Evolutionary conservation across 2,329 filamentous ascomycete species (phyloP), one percentile per base, ranked within the genome.

Genomic region (Pseudocercospora fijiensis): DNA sequence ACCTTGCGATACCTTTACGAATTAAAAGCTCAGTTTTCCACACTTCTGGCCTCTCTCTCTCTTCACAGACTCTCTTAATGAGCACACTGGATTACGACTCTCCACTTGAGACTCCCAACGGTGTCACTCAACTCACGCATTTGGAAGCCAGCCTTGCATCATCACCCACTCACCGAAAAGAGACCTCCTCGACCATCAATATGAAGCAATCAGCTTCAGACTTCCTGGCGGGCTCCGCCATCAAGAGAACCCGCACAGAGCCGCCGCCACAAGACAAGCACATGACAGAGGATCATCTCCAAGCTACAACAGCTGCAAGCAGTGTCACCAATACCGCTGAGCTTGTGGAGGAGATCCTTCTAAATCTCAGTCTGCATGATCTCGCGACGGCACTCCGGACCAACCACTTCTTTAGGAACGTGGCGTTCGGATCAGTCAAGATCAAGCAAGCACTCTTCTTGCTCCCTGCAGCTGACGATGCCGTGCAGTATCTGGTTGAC

Each of bases 361-460:
- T 26, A 2, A 16, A 28, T 8, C 49, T 53, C 6, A 11, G 11
- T n/a, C 24, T 28, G 13, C 20, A 30, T 6, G 49, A 53, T 28
- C 22, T 53, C 3, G 4, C 24, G 1, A 13, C 2, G 11, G 7
- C 26, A 18, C 3, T 53, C 0, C 49, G 26, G 2, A 26, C 49
- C 4, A 53, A 53, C 16, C 22, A 1, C 49, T 53, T 53, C 49
- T 53, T 53, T 13, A 5, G 49, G 10, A 53, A 53, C 24, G 49
- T 53, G 8, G 49, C 4, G 1, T 27, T n/a, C 11, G 20, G 22
- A n/a, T 53, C 49, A 8, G 10, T 13, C 6, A 26, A 53, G 16
- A 26, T 53, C 24, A 26, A 53, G 49, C 49, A 53, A 28, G 4
- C 49, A 26, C 13, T 24, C 8, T 30, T 53, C 26, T n/a, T 53